These are phyloP conservation scores for Blastobotrys muscicola DNA, from an alignment of 805 yeast species.

Conservation along the genomic window DNA sequence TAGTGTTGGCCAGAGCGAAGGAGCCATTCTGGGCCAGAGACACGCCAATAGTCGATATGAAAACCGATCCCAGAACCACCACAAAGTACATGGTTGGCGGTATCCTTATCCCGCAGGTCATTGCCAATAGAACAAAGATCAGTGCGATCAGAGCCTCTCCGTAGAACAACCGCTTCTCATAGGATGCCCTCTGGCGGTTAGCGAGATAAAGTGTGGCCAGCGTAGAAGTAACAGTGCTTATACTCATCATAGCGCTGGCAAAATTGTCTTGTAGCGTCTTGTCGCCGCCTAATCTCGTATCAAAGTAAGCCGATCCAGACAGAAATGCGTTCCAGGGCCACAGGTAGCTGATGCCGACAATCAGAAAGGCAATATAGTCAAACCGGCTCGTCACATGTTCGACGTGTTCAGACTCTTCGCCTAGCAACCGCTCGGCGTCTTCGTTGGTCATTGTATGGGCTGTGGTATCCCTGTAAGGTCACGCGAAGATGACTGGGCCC, in stretches of 20 bases:
- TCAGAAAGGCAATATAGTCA: slow-evolving; percentile 48
- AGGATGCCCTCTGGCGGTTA: slow-evolving; percentile 51
- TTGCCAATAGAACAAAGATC: slow-evolving; percentile 52
- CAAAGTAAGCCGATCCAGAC: slow-evolving; percentile 76
- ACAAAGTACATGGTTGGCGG: slow-evolving; percentile 28
- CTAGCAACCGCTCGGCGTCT: too few species aligned
- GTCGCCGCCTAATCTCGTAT: slow-evolving; percentile 43
- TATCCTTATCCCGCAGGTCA: slow-evolving; percentile 28
- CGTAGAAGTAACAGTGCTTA: slow-evolving; percentile 63
- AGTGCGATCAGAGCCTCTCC: slow-evolving; percentile 54
- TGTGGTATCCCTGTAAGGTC: too few species aligned
- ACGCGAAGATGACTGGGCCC: too few species aligned
- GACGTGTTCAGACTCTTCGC: background rate
- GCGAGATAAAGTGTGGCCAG: slow-evolving; percentile 52
- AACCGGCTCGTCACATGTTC: background rate
- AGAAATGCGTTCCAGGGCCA: slow-evolving; percentile 98
- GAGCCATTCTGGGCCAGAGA: slow-evolving; percentile 83
- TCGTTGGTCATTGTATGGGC: too few species aligned
- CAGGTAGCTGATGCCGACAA: slow-evolving; percentile 67
- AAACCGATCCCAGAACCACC: slow-evolving; percentile 52
- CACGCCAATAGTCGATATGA: slow-evolving; percentile 62
- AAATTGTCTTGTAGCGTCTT: slow-evolving; percentile 39
- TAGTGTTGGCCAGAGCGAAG: slow-evolving; percentile 73
- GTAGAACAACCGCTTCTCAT: slow-evolving; percentile 42
- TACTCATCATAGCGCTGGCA: slow-evolving; percentile 81